Percentiles rank a stretch among this genome's conserved stretches.
Conservation (phyloP, 163 green algal genomes). For the Scenedesmus sp. region DNA sequence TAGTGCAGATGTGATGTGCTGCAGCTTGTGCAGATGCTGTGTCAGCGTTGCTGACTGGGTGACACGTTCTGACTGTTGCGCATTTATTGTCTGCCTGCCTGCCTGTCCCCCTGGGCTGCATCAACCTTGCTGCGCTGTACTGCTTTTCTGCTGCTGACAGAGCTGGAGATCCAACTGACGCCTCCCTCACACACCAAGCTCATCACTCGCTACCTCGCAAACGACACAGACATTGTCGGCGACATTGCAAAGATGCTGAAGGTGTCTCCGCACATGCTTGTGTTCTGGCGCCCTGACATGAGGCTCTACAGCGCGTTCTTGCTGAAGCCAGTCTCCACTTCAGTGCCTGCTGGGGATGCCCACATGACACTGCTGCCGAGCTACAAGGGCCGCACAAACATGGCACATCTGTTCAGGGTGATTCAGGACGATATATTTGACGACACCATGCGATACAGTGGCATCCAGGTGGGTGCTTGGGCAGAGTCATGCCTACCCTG, state of each 20-base stretch:
- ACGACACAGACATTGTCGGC: conserved; percentile 26
- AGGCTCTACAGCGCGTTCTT: conserved; percentile 53
- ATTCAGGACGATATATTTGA: conserved; percentile 52
- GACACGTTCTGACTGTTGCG: too few relatives aligned
- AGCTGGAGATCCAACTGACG: conserved; percentile 53
- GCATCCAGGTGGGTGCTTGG: conserved; percentile 7
- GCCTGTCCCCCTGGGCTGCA: too few relatives aligned
- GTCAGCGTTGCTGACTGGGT: too few relatives aligned
- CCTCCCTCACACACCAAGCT: conserved; percentile 51
- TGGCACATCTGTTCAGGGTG: conserved; percentile 4
- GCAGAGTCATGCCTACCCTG: too few relatives aligned
- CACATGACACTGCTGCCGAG: conserved; percentile 54
- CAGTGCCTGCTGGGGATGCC: conserved; percentile 6
- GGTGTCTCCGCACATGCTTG: conserved; percentile 49
- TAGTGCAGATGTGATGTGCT: too few relatives aligned
- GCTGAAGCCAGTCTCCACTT: conserved; percentile 35
- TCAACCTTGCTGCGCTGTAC: neutral
- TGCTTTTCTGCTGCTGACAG: neutral
- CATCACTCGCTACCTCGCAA: conserved; percentile 54
- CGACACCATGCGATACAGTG: neutral
- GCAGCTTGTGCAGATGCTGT: too few relatives aligned
- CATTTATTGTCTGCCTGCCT: too few relatives aligned
- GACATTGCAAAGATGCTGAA: conserved; percentile 56
- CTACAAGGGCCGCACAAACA: conserved; percentile 23
- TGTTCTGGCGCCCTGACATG: conserved; percentile 58